Evolutionary conservation across 2,329 filamentous ascomycete genomes (phyloP).

Genomic region (Ophiostoma pallidulum): DNA sequence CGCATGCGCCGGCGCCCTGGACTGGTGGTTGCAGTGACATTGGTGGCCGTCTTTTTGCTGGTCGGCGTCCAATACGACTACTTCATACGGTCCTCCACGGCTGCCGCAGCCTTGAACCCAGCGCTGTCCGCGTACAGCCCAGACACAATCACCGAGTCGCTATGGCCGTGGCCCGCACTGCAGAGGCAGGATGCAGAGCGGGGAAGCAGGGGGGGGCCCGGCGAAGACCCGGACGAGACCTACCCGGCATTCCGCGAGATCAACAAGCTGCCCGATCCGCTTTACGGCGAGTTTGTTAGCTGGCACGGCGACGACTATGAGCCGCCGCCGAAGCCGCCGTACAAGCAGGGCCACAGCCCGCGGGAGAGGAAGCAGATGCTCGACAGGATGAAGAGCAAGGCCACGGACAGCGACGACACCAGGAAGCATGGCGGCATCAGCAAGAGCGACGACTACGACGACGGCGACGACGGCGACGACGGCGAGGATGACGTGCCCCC

Average conservation of each 20-base stretch:
- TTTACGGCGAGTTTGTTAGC: slow-evolving; percentile 18
- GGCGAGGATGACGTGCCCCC: background rate
- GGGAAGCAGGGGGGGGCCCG: background rate
- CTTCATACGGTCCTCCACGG: background rate
- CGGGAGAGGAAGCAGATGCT: background rate
- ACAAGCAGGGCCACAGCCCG: background rate
- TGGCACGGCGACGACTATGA: slow-evolving; percentile 3
- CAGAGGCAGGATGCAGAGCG: background rate
- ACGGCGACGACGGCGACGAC: background rate
- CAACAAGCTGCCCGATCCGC: background rate
- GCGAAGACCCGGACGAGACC: background rate
- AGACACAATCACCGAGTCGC: background rate
- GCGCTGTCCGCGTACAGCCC: background rate
- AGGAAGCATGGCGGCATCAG: background rate
- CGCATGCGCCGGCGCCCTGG: background rate
- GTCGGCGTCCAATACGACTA: background rate
- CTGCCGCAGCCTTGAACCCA: background rate
- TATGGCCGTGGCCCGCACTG: background rate
- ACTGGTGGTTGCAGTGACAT: background rate
- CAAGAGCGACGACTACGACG: background rate
- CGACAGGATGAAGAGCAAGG: background rate
- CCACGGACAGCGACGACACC: background rate
- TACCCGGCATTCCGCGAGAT: background rate
- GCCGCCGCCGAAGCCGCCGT: slow-evolving; percentile 1
- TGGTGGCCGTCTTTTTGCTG: background rate